A percentile compares a stretch with the other conserved stretches of the same genome.
Conservation (phyloP, 2,329 filamentous ascomycete genomes). For the Alternaria gaisen region DNA sequence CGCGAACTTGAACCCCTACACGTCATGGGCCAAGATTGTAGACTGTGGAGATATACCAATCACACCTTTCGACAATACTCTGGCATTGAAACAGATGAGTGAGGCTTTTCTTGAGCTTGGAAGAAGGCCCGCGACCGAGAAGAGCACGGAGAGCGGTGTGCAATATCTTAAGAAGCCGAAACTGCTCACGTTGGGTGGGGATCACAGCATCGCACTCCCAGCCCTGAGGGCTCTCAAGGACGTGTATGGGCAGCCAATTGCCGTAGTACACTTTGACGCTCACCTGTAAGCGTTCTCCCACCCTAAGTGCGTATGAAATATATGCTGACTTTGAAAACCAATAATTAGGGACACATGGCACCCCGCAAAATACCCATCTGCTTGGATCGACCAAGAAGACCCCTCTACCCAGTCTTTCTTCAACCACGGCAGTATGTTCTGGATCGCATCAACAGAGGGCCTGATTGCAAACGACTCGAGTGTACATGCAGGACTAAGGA, state of each 20-base stretch:
- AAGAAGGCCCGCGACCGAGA: slow-evolving; percentile 52
- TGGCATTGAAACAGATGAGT: slow-evolving; percentile 85
- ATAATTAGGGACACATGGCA: slow-evolving; percentile 73
- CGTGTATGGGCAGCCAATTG: slow-evolving; percentile 55
- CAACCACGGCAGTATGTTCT: slow-evolving; percentile 92
- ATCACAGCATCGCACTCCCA: slow-evolving; percentile 61
- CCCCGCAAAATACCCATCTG: slow-evolving; percentile 78
- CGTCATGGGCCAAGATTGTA: slow-evolving; percentile 77
- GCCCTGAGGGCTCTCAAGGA: slow-evolving; percentile 60
- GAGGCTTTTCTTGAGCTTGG: slow-evolving; percentile 78
- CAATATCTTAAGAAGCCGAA: slow-evolving; percentile 57
- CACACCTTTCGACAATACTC: slow-evolving; percentile 83
- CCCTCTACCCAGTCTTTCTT: slow-evolving; percentile 74
- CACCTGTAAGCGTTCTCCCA: slow-evolving; percentile 61
- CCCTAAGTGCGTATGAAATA: not conserved
- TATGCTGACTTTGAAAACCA: not conserved
- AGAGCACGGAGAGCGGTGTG: slow-evolving; percentile 49
- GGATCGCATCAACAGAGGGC: slow-evolving; percentile 83
- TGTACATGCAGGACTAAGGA: slow-evolving; percentile 85
- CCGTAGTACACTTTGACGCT: slow-evolving; percentile 62
- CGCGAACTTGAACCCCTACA: slow-evolving; percentile 84
- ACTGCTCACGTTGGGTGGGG: slow-evolving; percentile 59
- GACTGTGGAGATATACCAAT: slow-evolving; percentile 94
- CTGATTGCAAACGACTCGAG: slow-evolving; percentile 77
- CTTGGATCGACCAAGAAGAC: slow-evolving; percentile 67